Conservation (phyloP, 73 alveolate genomes). For the Symbiodinium natans region DNA sequence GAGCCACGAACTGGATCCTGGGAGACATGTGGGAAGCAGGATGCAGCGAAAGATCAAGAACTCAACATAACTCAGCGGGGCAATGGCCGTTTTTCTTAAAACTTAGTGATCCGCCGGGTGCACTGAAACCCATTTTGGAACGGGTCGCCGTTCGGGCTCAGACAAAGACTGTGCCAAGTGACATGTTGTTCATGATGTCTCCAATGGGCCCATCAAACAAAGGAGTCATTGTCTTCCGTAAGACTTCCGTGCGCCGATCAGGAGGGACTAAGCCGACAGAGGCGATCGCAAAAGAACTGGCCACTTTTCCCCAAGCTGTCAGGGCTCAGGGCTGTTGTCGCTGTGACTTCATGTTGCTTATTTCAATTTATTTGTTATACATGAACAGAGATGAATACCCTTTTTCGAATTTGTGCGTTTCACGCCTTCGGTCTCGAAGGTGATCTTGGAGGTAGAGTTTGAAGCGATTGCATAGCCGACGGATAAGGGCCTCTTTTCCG, state of each 20-base stretch:
- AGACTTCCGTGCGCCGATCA: slow-evolving; percentile 51
- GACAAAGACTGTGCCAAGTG: background rate
- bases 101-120: no score
- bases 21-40: background rate
- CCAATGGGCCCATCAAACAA: slow-evolving; percentile 59
- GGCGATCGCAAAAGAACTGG: slow-evolving; percentile 54
- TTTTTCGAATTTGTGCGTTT: background rate
- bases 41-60: no score
- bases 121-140: no score
- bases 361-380: no score
- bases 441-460: slow-evolving; percentile 38
- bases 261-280: slow-evolving; percentile 79
- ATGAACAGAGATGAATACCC: no score
- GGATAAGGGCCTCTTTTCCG: slow-evolving; percentile 5
- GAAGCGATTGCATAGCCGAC: slow-evolving; percentile 59
- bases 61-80: no score
- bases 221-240: slow-evolving; percentile 53
- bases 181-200: slow-evolving; percentile 61
- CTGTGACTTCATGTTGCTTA: no score
- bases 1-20: slow-evolving; percentile 85
- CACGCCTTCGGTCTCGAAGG: slow-evolving; percentile 69
- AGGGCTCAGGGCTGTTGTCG: no score
- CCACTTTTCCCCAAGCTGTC: slow-evolving; percentile 77
- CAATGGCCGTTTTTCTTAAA: no score
- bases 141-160: no score